A percentile compares a stretch with the other conserved stretches of the same genome.
phyloP scores from a whole-genome alignment of 352 stramenopile species.

The Pythium phragmitis region DNA sequence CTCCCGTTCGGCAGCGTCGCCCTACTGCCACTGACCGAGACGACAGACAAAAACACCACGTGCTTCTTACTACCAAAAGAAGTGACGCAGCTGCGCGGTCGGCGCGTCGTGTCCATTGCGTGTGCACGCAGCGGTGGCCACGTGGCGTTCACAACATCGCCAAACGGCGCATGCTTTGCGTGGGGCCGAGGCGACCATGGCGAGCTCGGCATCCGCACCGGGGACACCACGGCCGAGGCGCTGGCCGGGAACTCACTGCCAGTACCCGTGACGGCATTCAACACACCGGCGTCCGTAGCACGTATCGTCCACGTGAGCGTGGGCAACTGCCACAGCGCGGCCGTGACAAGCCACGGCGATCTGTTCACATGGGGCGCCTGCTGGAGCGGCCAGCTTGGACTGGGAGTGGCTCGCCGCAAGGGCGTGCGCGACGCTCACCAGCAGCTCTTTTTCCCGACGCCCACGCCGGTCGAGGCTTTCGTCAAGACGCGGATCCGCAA shows the following conservation, averaged over 20 bases:
- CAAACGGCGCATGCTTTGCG: slow-evolving; percentile 43
- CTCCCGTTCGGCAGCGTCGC: not conserved
- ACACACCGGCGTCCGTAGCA: not conserved
- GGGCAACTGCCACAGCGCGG: slow-evolving; percentile 62
- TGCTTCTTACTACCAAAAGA: slow-evolving; percentile 54
- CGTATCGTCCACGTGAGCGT: slow-evolving; percentile 43
- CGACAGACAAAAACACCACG: not conserved
- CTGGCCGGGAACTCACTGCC: not conserved
- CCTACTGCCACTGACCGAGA: not conserved
- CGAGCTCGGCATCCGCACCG: slow-evolving; percentile 42
- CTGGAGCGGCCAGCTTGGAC: slow-evolving; percentile 67
- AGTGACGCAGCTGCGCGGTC: slow-evolving; percentile 32
- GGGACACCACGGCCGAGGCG: slow-evolving; percentile 14
- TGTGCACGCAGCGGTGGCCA: slow-evolving; percentile 53
- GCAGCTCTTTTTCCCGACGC: slow-evolving; percentile 63
- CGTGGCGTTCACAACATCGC: slow-evolving; percentile 36
- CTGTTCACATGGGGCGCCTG: slow-evolving; percentile 68
- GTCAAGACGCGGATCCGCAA: slow-evolving; percentile 40
- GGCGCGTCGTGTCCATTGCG: slow-evolving; percentile 31
- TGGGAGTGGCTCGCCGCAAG: slow-evolving; percentile 54
- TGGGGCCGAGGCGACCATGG: slow-evolving; percentile 65
- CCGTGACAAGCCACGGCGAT: slow-evolving; percentile 44
- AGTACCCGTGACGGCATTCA: slow-evolving; percentile 11
- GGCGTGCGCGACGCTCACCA: slow-evolving; percentile 46
- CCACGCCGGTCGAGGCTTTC: slow-evolving; percentile 57